Percentiles rank a stretch among this genome's conserved stretches.
Evolutionary conservation across 2,329 filamentous ascomycete species (phyloP).

Genomic region (Colletotrichum graminicola): DNA sequence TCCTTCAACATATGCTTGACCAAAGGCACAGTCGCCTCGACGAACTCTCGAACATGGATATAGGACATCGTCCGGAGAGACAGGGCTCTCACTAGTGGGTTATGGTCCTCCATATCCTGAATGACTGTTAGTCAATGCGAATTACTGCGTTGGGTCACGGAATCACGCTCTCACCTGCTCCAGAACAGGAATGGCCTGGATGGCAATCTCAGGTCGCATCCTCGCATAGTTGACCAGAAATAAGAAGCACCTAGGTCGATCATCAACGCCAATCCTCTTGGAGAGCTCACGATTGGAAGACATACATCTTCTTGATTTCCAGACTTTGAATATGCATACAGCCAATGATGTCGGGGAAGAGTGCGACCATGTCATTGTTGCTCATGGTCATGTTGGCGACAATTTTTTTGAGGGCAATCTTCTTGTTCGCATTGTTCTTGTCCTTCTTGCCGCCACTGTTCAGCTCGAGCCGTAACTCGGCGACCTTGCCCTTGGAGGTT

Average conservation of each 20-base stretch:
- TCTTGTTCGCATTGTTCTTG: constrained; percentile 94
- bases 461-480: constrained; percentile 94
- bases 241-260: constrained; percentile 84
- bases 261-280: not conserved
- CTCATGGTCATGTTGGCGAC: constrained; percentile 99
- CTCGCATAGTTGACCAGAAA: constrained; percentile 98
- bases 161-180: constrained; percentile 72
- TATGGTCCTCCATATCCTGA: constrained; percentile 92
- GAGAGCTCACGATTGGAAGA: not conserved
- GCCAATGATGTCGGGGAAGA: constrained; percentile 94
- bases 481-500: constrained; percentile 92
- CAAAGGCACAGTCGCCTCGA: constrained; percentile 88
- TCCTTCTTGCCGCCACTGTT: constrained; percentile 97
- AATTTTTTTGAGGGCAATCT: constrained; percentile 99
- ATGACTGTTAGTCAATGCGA: constrained; percentile 36
- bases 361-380: constrained; percentile 99
- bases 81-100: constrained; percentile 91
- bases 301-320: constrained; percentile 99
- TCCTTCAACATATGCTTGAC: constrained; percentile 88
- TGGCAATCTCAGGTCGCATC: constrained; percentile 91
- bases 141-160: not conserved
- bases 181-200: constrained; percentile 91
- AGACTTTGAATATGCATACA: constrained; percentile 96
- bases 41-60: constrained; percentile 95
- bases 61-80: constrained; percentile 97